A percentile compares a stretch with the other conserved stretches of the same genome.
Conservation (phyloP, 306 rosid genomes). For the Casuarina equisetifolia region DNA sequence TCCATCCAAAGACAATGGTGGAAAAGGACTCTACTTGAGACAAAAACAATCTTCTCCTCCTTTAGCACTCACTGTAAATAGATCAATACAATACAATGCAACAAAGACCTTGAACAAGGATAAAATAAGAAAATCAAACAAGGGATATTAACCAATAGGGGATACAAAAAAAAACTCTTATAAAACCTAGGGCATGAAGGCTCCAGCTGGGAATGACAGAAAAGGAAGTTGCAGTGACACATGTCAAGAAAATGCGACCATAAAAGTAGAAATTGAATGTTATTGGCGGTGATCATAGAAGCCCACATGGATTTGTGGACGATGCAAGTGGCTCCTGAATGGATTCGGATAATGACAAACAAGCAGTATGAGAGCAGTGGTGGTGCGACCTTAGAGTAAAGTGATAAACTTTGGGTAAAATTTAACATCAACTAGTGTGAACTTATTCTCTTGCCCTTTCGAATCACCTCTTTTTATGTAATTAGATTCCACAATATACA, state of each 20-base stretch:
- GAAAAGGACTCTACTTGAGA: not conserved
- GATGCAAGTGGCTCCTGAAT: too few species aligned
- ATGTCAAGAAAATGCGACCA: slow-evolving; percentile 43
- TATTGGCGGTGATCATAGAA: not conserved
- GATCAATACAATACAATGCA: too few species aligned
- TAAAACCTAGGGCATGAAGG: slow-evolving; percentile 20
- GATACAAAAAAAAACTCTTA: slow-evolving; percentile 27
- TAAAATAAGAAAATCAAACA: too few species aligned
- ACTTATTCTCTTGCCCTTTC: too few species aligned
- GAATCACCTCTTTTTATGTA: too few species aligned
- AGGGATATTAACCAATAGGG: too few species aligned
- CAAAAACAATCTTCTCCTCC: not conserved
- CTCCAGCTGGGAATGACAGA: not conserved
- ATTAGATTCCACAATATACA: too few species aligned
- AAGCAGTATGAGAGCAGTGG: not conserved
- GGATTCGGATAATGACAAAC: too few species aligned
- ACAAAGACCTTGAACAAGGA: not conserved
- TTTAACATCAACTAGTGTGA: too few species aligned
- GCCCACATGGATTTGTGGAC: slow-evolving; percentile 36
- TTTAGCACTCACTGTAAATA: not conserved
- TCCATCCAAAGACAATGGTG: not conserved
- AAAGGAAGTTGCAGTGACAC: slow-evolving; percentile 19
- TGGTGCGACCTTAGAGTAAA: not conserved
- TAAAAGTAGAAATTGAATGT: slow-evolving; percentile 38
- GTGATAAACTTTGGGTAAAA: too few species aligned